Evolutionary conservation across 2,329 filamentous ascomycete genomes (phyloP).

Genomic region (Scedosporium minutisporum): DNA sequence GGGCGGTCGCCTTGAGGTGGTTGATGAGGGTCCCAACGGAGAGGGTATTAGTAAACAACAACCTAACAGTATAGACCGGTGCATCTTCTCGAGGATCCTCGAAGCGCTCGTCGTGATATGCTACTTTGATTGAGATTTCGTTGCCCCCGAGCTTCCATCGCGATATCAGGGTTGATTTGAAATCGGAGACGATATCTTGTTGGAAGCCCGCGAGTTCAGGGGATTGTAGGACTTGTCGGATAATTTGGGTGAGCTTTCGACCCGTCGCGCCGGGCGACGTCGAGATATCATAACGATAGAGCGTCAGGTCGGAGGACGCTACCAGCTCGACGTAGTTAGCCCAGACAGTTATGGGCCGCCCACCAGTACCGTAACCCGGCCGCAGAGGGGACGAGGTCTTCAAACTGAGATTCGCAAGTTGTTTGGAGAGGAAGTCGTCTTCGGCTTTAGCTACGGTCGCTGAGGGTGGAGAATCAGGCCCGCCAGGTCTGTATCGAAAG

Average conservation of each 20-base stretch:
- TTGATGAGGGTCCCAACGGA: conserved; percentile 14
- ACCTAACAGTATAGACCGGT: conserved; percentile 12
- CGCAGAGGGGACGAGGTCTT: conserved; percentile 30
- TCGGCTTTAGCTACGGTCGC: conserved; percentile 4
- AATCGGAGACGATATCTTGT: conserved; percentile 9
- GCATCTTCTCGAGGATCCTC: conserved; percentile 15
- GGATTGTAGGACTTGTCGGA: conserved; percentile 19
- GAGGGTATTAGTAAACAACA: conserved; percentile 17
- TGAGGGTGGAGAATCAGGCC: conserved; percentile 6
- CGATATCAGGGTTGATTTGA: conserved; percentile 27
- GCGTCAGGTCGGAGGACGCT: conserved; percentile 19
- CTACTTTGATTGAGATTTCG: conserved; percentile 5
- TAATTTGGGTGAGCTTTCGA: conserved; percentile 3
- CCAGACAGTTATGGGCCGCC: conserved; percentile 35
- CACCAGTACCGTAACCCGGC: conserved; percentile 38
- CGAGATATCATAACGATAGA: conserved; percentile 38
- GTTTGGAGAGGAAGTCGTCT: not conserved
- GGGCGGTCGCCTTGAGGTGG: conserved; percentile 17
- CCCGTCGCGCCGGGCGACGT: conserved; percentile 17
- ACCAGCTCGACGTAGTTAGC: conserved; percentile 43
- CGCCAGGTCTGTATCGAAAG: conserved; percentile 13
- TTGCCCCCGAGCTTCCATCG: conserved; percentile 12
- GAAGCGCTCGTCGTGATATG: conserved; percentile 20
- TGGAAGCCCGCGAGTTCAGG: conserved; percentile 31
- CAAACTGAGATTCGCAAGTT: conserved; percentile 1